Evolutionary conservation across 257 asterid species (phyloP).

Genomic region (Ophiorrhiza pumila): DNA sequence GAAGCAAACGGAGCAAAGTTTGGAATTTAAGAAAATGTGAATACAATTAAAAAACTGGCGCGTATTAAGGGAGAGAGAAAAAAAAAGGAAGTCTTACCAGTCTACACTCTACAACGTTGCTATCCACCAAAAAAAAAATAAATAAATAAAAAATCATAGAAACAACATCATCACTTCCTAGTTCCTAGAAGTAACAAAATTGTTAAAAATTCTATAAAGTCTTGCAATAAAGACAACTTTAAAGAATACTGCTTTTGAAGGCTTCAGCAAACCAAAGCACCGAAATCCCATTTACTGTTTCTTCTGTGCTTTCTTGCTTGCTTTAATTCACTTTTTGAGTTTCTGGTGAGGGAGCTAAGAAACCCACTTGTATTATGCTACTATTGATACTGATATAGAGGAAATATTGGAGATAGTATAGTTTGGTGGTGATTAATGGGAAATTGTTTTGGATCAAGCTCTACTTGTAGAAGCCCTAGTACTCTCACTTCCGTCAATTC

Average conservation of each 20-base stretch:
- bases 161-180: constrained; percentile 11
- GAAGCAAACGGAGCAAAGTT: no score
- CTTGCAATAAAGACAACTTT: background rate
- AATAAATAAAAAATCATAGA: background rate
- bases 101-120: background rate
- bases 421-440: constrained; percentile 50
- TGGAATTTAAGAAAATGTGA: no score
- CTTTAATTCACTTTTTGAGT: background rate
- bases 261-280: background rate
- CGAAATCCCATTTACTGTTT: background rate
- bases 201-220: background rate
- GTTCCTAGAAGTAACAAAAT: constrained; percentile 4
- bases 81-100: background rate
- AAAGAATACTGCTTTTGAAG: background rate
- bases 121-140: background rate
- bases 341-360: background rate
- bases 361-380: background rate
- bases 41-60: background rate
- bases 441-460: constrained; percentile 70
- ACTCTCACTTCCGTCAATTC: constrained; percentile 26
- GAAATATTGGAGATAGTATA: constrained; percentile 12
- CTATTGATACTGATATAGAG: background rate
- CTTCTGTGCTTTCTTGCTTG: background rate
- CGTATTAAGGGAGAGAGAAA: background rate
- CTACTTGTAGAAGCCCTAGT: constrained; percentile 40